Evolutionary conservation across 768 basidiomycete genomes (phyloP), one percentile per base, ranked within the genome.

Genomic region (Pulveroboletus sp.): DNA sequence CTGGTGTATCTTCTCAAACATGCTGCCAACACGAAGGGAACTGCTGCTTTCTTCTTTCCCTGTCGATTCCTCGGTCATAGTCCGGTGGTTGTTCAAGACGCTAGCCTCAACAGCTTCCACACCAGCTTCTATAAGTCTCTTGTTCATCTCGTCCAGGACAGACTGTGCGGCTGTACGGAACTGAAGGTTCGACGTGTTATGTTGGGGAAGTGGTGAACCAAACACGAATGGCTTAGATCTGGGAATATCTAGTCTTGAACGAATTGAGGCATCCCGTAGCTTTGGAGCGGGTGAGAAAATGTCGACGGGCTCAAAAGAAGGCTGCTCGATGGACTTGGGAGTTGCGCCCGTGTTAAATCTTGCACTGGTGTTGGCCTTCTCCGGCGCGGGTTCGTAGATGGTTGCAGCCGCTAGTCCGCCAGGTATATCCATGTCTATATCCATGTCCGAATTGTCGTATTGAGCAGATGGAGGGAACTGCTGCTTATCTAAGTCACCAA

Each of bases 101-200:
- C 73, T 68, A 18, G 69, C 57, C 17, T 69, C 72, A 30, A 85
- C 70, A 21, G 69, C 69, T 30, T 78, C 71, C 7, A 81, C 75
- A 2, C 83, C 84, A 6, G 78, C 77, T 8, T 73, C 75, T 3
- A 73, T 75, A 9, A 91, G 74, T 3, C 86, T 80, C 44, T 75
- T 73, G 63, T 91, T 90, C 85, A 93, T 89, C 67, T 93, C 90
- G 43, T 83, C 85, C 28, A 92, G 71, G 27, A 93, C 82, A 18
- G 77, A 76, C n/a, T 80, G 74, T 0, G 87, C 84, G 0, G 84
- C 83, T 2, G 72, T 65, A 45, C 74, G 76, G 69, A 92, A 91
- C 44, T 84, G 78, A n/a, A 70, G 67, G 55, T 86, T 82, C 30
- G 83, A 81, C 39, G 79, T 75, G 40, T 71, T 75, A 58, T 86